A percentile compares a stretch with the other conserved stretches of the same genome.
Conservation (phyloP, 2,329 filamentous ascomycete genomes). For the Hypoxylon sp. region DNA sequence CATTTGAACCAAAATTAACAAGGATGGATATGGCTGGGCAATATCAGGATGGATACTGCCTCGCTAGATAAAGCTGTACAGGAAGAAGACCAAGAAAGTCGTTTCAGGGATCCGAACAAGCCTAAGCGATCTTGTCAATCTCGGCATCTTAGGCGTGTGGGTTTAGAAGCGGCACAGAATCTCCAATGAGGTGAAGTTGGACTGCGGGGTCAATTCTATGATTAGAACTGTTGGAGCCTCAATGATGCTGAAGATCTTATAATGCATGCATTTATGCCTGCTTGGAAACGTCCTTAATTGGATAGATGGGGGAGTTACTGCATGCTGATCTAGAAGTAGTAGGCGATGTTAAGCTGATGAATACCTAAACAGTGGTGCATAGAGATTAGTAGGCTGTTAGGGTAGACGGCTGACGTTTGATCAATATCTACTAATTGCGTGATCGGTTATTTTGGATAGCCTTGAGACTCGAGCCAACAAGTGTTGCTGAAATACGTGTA, state of each 20-base stretch:
- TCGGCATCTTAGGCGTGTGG: conserved; percentile 1
- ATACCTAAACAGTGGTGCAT: neutral
- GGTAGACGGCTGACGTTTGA: neutral
- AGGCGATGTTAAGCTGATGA: neutral
- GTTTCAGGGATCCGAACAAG: neutral
- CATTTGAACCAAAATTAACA: neutral
- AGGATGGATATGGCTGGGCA: neutral
- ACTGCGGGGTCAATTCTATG: neutral
- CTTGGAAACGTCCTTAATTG: neutral
- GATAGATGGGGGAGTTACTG: neutral
- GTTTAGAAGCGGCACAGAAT: neutral
- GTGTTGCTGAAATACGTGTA: neutral
- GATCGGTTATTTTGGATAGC: neutral
- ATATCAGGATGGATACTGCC: neutral
- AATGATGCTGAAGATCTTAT: conserved; percentile 2
- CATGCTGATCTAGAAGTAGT: neutral
- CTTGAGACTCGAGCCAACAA: neutral
- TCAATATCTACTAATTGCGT: neutral
- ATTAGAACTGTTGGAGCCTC: conserved; percentile 1
- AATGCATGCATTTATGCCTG: neutral
- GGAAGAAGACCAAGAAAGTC: neutral
- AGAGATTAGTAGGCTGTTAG: neutral
- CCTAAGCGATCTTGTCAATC: neutral
- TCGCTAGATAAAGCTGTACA: neutral
- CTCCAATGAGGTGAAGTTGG: neutral